Conservation (phyloP, 2,329 filamentous ascomycete species). For the Diaporthe sp. region DNA sequence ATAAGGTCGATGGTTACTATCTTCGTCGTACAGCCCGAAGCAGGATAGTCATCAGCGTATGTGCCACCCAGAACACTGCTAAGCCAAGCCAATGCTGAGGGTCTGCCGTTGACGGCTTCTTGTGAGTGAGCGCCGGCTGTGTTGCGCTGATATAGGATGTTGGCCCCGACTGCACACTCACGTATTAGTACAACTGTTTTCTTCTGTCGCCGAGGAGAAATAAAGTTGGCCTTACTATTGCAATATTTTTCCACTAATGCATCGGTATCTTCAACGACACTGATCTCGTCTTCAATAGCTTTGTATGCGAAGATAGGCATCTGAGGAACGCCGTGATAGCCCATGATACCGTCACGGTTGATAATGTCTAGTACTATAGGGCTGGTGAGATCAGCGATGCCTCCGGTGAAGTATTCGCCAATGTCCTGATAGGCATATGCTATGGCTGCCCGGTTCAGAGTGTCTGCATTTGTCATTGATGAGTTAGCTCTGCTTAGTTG, state of each 20-base stretch:
- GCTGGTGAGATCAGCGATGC: slow-evolving; percentile 42
- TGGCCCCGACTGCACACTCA: slow-evolving; percentile 47
- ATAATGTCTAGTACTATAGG: slow-evolving; percentile 44
- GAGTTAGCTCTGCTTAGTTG: background rate
- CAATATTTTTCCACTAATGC: slow-evolving; percentile 57
- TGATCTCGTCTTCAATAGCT: slow-evolving; percentile 59
- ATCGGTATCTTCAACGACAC: slow-evolving; percentile 57
- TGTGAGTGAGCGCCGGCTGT: slow-evolving; percentile 55
- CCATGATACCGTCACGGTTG: slow-evolving; percentile 46
- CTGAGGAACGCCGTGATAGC: slow-evolving; percentile 54
- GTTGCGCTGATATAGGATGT: slow-evolving; percentile 60
- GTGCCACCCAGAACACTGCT: slow-evolving; percentile 24
- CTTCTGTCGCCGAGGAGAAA: background rate
- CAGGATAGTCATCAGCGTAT: slow-evolving; percentile 28
- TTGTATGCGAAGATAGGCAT: slow-evolving; percentile 66
- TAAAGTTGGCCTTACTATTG: slow-evolving; percentile 34
- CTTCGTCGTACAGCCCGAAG: slow-evolving; percentile 21
- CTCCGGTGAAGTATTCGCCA: slow-evolving; percentile 46
- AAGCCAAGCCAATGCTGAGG: slow-evolving; percentile 32
- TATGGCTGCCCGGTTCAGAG: slow-evolving; percentile 34
- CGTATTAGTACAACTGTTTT: background rate
- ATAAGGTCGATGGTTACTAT: slow-evolving; percentile 32
- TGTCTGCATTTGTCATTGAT: slow-evolving; percentile 8
- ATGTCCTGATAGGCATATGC: slow-evolving; percentile 45
- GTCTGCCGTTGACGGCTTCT: slow-evolving; percentile 40